phyloP scores from a whole-genome alignment of 495 filamentous ascomycete species.

The Ramalina intermedia region DNA sequence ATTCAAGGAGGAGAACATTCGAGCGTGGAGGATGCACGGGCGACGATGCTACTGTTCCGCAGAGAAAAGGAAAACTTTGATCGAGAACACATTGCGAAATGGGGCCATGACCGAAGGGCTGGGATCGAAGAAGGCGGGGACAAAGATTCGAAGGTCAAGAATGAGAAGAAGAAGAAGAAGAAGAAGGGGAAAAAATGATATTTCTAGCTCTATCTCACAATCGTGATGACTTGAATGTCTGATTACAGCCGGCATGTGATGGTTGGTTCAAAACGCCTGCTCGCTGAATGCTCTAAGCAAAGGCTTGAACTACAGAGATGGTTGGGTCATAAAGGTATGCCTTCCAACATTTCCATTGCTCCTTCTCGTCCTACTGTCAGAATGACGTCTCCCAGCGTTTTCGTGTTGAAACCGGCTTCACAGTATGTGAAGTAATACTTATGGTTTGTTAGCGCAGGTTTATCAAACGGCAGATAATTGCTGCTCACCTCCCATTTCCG shows the following conservation, averaged over 20 bases:
- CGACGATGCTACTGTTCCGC: slow-evolving; percentile 75
- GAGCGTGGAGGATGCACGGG: slow-evolving; percentile 78
- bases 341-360: slow-evolving; percentile 50
- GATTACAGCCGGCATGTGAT: background rate
- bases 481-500: slow-evolving; percentile 49
- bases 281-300: background rate
- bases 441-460: background rate
- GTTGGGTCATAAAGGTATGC: slow-evolving; percentile 36
- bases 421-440: slow-evolving; percentile 63
- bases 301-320: background rate
- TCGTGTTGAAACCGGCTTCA: slow-evolving; percentile 55
- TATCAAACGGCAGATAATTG: background rate
- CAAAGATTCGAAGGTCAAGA: slow-evolving; percentile 33
- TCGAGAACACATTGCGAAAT: slow-evolving; percentile 52
- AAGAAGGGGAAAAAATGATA: slow-evolving; percentile 13
- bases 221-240: background rate
- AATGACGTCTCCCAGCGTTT: slow-evolving; percentile 56
- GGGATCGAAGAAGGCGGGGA: slow-evolving; percentile 24
- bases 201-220: background rate
- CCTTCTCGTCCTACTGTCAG: slow-evolving; percentile 52
- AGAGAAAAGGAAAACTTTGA: slow-evolving; percentile 74
- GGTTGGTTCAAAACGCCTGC: background rate
- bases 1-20: slow-evolving; percentile 67
- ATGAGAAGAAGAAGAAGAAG: slow-evolving; percentile 37
- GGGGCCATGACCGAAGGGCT: slow-evolving; percentile 33